A percentile compares a stretch with the other conserved stretches of the same genome.
These are phyloP conservation scores for Fusarium globosum DNA, from an alignment of 2,329 filamentous ascomycete species.

Conservation along the genomic window DNA sequence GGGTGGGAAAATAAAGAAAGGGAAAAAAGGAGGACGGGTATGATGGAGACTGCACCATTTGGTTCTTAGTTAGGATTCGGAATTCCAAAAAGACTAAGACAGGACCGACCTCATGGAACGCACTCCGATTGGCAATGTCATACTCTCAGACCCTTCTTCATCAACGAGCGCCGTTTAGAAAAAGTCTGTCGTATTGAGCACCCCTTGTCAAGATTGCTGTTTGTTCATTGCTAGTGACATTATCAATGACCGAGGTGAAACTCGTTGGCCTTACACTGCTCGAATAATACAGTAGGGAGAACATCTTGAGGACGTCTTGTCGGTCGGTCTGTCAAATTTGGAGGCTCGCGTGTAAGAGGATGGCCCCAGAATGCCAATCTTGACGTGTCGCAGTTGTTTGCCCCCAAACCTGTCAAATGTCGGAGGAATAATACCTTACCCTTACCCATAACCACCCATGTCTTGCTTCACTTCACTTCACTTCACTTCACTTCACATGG, in stretches of 20 bases:
- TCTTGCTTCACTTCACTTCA: not conserved
- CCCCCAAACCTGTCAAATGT: conserved; percentile 36
- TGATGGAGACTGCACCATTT: not conserved
- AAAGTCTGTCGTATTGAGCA: conserved; percentile 30
- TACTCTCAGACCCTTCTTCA: conserved; percentile 34
- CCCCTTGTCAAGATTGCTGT: conserved; percentile 31
- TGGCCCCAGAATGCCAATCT: conserved; percentile 11
- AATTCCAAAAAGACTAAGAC: conserved; percentile 34
- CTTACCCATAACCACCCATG: conserved; percentile 1
- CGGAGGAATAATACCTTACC: conserved; percentile 21
- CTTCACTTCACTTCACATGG: not conserved
- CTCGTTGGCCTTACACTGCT: not conserved
- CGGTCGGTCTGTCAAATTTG: not conserved
- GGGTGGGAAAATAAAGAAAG: conserved; percentile 7
- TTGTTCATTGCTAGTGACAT: conserved; percentile 10
- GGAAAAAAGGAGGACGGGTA: conserved; percentile 20
- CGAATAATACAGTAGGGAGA: not conserved
- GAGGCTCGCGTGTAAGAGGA: conserved; percentile 22
- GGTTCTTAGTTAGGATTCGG: conserved; percentile 9
- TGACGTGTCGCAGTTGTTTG: conserved; percentile 26
- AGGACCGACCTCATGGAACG: conserved; percentile 43
- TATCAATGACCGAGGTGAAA: not conserved
- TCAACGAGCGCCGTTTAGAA: conserved; percentile 16
- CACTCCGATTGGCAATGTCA: conserved; percentile 39
- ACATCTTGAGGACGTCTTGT: not conserved